A percentile compares a stretch with the other conserved stretches of the same genome.
phyloP scores from a whole-genome alignment of 1,284 basidiomycete species.

The Coriolopsis trogii region DNA sequence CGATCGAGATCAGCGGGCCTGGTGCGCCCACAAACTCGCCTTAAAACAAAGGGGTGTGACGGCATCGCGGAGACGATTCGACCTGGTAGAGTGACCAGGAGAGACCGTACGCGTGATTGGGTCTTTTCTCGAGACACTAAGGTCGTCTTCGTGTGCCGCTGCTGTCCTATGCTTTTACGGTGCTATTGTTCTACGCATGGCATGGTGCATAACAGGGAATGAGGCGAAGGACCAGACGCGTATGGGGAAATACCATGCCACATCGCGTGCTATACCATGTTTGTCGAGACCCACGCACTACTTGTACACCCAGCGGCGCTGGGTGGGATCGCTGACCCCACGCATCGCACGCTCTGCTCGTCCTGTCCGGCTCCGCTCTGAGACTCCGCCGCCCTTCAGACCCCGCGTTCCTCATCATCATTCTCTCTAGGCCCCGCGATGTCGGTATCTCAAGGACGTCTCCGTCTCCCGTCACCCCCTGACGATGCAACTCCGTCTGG shows the following conservation, averaged over 20 bases:
- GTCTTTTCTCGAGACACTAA: no score
- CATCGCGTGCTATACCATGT: conserved; percentile 4
- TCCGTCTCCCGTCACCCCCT: conserved; percentile 4
- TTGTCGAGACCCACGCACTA: background rate
- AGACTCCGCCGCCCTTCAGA: background rate
- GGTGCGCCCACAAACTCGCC: conserved; percentile 4
- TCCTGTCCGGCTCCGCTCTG: background rate
- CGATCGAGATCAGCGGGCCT: background rate
- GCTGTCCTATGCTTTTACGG: background rate
- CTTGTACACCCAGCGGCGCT: background rate
- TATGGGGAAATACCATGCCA: background rate
- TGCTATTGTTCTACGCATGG: background rate
- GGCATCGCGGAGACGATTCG: background rate
- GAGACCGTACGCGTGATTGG: background rate
- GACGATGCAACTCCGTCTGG: background rate
- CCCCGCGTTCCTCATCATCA: conserved; percentile 5
- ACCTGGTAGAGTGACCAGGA: background rate
- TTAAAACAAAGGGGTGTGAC: background rate
- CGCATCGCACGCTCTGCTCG: background rate
- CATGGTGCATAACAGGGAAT: no score
- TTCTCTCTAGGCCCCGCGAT: conserved; percentile 6
- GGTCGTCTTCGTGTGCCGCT: no score
- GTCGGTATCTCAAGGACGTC: no score
- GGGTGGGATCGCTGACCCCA: background rate
- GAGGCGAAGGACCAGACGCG: no score